Evolutionary conservation across 1,139 yeast species (phyloP), one percentile per base, ranked within the genome.

Genomic region (Kodamaea ohmeri): DNA sequence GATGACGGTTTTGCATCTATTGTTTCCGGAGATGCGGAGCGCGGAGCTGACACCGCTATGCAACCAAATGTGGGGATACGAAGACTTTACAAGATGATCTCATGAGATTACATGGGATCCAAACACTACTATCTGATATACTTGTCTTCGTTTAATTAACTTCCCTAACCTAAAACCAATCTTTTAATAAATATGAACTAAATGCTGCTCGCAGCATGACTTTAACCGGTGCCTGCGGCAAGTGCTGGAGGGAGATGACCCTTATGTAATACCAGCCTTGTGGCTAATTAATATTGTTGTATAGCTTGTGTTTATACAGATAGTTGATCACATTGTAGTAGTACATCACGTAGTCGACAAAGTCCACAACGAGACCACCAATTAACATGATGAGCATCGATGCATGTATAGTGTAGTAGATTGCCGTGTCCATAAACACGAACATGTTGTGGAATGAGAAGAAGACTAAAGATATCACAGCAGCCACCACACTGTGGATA

Each of bases 281-380:
- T 25, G n/a, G 29, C 29, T 34, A 62, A 41, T 62, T 62, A 32
- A 62, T 62, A 38, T 62, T 61, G 35, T 59, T 56, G 47, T 56
- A 53, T 49, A 62, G 52, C 47, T 59, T 59, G 43, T 60, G 63
- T 41, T 55, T 54, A 41, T 61, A 50, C 21, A 63, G 53, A 12
- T 57, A 43, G 32, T 50, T 50, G 24, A 61, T 45, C 34, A 63
- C 54, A 32, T 52, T 47, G 38, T 57, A 50, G 43, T 53, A 59
- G 39, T 54, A 47, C 31, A 44, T 36, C 16, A 59, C 42, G 32
- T 49, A 49, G 28, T 56, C 51, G n/a, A 49, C 42, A 16, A 52
- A 37, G 22, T 60, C 63, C 11, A 49, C 45, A 4, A 60, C 38
- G 34, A 56, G 36, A 18, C 61, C 65, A 13, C 57, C 48, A 34